Percentiles rank a stretch among this genome's conserved stretches.
These are phyloP conservation scores for Fusarium hainanense DNA, from an alignment of 2,329 filamentous ascomycete genomes.

Conservation along the genomic window DNA sequence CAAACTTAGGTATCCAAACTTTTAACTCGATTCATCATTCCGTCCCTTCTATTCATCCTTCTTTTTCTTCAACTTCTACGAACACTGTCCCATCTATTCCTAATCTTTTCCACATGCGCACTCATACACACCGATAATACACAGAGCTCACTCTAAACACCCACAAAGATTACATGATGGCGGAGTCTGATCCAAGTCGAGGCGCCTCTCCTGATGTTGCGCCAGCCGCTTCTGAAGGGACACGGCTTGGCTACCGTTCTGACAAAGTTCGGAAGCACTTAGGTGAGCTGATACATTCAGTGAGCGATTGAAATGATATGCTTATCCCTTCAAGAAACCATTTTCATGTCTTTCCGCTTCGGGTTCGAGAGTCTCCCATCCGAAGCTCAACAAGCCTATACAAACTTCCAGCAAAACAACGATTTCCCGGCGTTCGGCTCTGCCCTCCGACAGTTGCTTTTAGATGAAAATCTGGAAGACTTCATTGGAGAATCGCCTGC, in stretches of 20 bases:
- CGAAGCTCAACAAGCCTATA: constrained; percentile 21
- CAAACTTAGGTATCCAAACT: background rate
- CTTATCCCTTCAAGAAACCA: constrained; percentile 25
- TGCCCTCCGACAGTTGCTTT: constrained; percentile 28
- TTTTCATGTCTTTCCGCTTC: constrained; percentile 20
- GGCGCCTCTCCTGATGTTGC: background rate
- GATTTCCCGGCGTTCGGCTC: constrained; percentile 13
- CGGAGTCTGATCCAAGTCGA: background rate
- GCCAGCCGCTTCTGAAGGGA: background rate
- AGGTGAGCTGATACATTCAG: background rate
- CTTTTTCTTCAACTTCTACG: background rate
- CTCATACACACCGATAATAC: background rate
- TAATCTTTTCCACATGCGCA: background rate
- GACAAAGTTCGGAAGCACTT: constrained; percentile 17
- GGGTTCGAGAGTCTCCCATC: constrained; percentile 28
- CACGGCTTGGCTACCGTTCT: background rate
- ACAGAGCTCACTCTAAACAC: background rate
- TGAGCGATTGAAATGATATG: background rate
- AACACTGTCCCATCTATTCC: background rate
- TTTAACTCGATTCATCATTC: constrained; percentile 6
- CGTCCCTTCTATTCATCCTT: background rate
- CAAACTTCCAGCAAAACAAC: constrained; percentile 14
- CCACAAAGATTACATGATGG: constrained; percentile 8
- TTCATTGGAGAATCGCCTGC: constrained; percentile 32
- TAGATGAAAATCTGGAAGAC: constrained; percentile 27